These are phyloP conservation scores for Blepharisma stoltei DNA, from an alignment of 73 alveolate genomes.

Conservation along the genomic window DNA sequence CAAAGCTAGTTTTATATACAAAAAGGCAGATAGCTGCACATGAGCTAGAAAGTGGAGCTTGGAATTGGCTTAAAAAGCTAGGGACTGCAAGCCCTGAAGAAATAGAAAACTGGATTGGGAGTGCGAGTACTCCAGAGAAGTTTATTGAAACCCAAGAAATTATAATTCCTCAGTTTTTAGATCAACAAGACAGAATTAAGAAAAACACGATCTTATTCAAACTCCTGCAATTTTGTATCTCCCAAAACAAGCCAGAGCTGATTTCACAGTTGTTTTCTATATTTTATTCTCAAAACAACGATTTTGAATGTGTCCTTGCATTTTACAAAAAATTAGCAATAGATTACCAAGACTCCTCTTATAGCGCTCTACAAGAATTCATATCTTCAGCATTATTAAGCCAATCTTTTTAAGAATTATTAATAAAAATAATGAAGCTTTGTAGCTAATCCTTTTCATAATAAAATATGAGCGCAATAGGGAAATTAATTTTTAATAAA, in stretches of 20 bases:
- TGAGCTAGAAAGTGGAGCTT: neutral
- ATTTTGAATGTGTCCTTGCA: slow-evolving; percentile 1
- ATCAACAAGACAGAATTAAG: neutral
- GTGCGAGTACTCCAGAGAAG: neutral
- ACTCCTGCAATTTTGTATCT: neutral
- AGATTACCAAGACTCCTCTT: neutral
- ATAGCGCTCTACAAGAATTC: too few relatives aligned
- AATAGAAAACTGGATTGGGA: slow-evolving; percentile 20
- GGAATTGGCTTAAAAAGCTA: neutral
- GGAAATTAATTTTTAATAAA: slow-evolving; percentile 22
- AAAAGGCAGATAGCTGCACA: neutral
- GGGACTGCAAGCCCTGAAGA: neutral
- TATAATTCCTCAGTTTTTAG: neutral
- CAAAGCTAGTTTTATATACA: neutral
- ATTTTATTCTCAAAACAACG: neutral
- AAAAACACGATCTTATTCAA: neutral
- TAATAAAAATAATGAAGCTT: neutral
- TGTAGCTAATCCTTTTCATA: slow-evolving; percentile 6
- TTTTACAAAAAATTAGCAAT: neutral
- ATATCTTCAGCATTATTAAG: too few relatives aligned
- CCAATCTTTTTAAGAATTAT: too few relatives aligned
- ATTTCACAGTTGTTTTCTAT: neutral
- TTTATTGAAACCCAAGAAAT: neutral
- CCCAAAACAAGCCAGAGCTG: neutral
- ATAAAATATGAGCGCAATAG: slow-evolving; percentile 24